Base-by-base conservation (phyloP, 208 protist species). In the Leishmania amazonensis region DNA sequence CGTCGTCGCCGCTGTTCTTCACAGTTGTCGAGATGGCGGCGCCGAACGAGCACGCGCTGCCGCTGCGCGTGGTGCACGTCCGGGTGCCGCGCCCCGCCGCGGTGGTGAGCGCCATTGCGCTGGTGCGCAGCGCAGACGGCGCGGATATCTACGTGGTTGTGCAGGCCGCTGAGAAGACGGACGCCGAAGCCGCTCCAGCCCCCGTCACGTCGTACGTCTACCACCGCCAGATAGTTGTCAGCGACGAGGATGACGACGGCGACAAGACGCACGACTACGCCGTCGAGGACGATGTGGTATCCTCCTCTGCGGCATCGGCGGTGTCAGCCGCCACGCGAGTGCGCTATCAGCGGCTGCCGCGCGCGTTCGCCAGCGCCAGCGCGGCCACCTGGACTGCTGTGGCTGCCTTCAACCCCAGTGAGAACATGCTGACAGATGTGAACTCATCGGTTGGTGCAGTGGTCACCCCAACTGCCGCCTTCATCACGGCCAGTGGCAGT, bases 341-440 rank as follows among this genome's bases (percentile, higher is more conserved):
- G 62, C 83, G 72, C 58, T 94, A 94, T 81, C 79, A 88, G 75
- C 87, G 81, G 2, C 72, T 94, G 49, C 91, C 91, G 4, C 88
- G 82, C 47, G 31, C 78, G 11, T 78, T 91, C 60, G 73, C 77
- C n/a, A 87, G 80, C 65, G 80, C 86, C n/a, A 80, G 72, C 57
- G 81, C 54, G 9, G 7, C 47, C 42, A 77, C 81, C n/a, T 91
- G 88, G 83, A 91, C 83, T 35, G 83, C 85, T 45, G 74, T 75
- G 11, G 67, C 84, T 13, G 83, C 81, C 42, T 81, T 85, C 68
- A 70, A 57, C 74, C 51, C 83, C 17, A 64, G 68, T 15, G 88
- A 83, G 31, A 76, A 81, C 19, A 49, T 40, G 38, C 74, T 67
- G 11, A 24, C 73, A 21, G 38, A 54, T 19, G 54, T 40, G n/a